These are phyloP conservation scores for Cytidiella melzeri DNA, from an alignment of 768 basidiomycete genomes.

Conservation along the genomic window DNA sequence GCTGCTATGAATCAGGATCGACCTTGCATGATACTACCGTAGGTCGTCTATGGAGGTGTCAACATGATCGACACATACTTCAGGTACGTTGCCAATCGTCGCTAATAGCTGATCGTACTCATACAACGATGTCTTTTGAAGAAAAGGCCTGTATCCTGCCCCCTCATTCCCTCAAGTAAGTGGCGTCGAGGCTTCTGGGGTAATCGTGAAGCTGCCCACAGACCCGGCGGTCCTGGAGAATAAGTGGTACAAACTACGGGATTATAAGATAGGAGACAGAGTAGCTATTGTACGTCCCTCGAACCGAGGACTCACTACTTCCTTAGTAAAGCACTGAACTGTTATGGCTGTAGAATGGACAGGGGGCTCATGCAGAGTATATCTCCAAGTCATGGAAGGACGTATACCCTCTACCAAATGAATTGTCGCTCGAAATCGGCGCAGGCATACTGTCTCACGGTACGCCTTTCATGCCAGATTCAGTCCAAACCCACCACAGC, in stretches of 20 bases:
- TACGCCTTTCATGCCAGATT: neutral
- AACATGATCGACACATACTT: conserved; percentile 89
- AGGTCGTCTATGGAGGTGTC: conserved; percentile 74
- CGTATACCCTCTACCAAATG: conserved; percentile 55
- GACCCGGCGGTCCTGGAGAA: conserved; percentile 56
- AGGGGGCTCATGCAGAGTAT: conserved; percentile 64
- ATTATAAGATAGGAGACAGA: conserved; percentile 60
- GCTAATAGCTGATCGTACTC: neutral
- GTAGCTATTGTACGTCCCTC: conserved; percentile 56
- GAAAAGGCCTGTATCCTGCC: conserved; percentile 58
- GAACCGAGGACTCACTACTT: neutral
- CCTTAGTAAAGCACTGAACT: neutral
- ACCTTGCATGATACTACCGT: neutral
- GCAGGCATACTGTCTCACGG: conserved; percentile 59
- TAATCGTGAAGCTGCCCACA: conserved; percentile 67
- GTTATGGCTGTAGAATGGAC: neutral
- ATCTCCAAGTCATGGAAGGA: conserved; percentile 54
- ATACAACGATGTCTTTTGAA: conserved; percentile 17
- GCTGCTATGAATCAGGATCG: neutral
- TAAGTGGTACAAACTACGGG: conserved; percentile 55
- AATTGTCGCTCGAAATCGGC: conserved; percentile 49
- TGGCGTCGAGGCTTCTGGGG: conserved; percentile 78
- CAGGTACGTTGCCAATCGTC: conserved; percentile 37
- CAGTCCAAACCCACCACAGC: neutral
- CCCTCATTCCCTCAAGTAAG: conserved; percentile 56